Evolutionary conservation across 2,329 filamentous ascomycete genomes (phyloP).

Genomic region (Hypoxylon sp.): DNA sequence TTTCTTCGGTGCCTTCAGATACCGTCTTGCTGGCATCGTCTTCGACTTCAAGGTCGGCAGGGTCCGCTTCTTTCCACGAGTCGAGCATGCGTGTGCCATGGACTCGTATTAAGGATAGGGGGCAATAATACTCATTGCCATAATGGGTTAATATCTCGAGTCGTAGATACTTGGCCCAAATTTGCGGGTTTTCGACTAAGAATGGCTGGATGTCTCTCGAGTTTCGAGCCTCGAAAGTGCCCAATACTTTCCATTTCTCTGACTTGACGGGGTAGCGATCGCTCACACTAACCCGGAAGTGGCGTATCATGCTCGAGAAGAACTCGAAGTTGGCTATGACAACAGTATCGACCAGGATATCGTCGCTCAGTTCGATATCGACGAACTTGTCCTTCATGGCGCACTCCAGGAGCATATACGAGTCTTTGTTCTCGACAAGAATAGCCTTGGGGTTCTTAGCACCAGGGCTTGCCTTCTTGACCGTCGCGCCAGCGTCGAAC

Average conservation of each 20-base stretch:
- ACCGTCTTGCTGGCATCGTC: conserved; percentile 56
- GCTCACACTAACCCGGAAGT: conserved; percentile 91
- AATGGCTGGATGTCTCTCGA: conserved; percentile 95
- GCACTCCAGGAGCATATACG: conserved; percentile 97
- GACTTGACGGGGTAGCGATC: conserved; percentile 94
- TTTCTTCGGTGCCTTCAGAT: conserved; percentile 55
- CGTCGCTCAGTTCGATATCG: conserved; percentile 92
- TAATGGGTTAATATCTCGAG: conserved; percentile 95
- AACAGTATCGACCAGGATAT: conserved; percentile 89
- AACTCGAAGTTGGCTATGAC: conserved; percentile 99
- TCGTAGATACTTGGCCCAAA: conserved; percentile 93
- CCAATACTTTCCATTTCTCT: conserved; percentile 92
- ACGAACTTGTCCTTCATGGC: conserved; percentile 90
- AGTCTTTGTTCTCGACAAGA: conserved; percentile 96
- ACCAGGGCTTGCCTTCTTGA: conserved; percentile 89
- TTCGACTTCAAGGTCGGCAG: conserved; percentile 73
- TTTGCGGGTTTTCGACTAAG: conserved; percentile 91
- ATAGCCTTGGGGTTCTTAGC: conserved; percentile 91
- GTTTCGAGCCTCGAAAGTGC: conserved; percentile 91
- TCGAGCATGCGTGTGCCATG: conserved; percentile 98
- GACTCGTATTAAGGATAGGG: conserved; percentile 88
- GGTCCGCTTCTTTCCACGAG: conserved; percentile 87
- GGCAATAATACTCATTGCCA: conserved; percentile 97
- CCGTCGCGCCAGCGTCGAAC: conserved; percentile 94
- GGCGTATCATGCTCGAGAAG: conserved; percentile 96